Base-by-base conservation (phyloP, 2,329 filamentous ascomycete species). In the Sclerotinia spermophila region DNA sequence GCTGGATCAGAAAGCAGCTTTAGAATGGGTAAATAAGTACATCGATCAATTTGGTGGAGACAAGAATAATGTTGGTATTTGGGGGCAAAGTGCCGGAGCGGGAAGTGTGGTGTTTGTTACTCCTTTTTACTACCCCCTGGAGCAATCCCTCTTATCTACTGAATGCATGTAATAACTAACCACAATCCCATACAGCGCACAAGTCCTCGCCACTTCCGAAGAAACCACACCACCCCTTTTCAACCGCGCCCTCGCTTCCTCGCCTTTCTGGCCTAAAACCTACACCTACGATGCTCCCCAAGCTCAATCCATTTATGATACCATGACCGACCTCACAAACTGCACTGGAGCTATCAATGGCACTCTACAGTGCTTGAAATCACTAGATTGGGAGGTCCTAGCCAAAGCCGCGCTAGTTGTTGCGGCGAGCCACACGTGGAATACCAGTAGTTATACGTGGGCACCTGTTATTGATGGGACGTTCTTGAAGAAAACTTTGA, bases 11-110 rank as follows among this genome's bases (percentile, higher is more conserved):
- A 83, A 86, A 72, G 78, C 84, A 17, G 83, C 86, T 17, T 81
- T 91, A 38, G 79, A 82, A 64, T 91, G 89, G 89, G 84, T 90
- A 38, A 81, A 83, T 70, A 81, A 84, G 44, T 90, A 90, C 77
- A 86, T 89, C 64, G 82, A 79, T 7, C 79, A 79, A 5, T 89
- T 91, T 77, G 88, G 88, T 0, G 89, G 88, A 0, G 85, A 90
- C 73, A 81, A 81, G 1, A 79, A 79, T 7, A 84, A 86, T 71
- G 83, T 90, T 27, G 89, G 85, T 6, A 79, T 90, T 67, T 87
- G 87, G 85, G 89, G 88, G 0, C 86, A 88, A 76, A 84, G 81
- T 4, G 86, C 87, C 0, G 86, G 86, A 1, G 87, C 81, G 3
- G 86, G 86, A 1, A 82, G 81, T 69, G 85, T 86, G 1, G 78